A percentile compares a stretch with the other conserved stretches of the same genome.
Conservation (phyloP, 208 protist genomes). For the Crithidia fasciculata region DNA sequence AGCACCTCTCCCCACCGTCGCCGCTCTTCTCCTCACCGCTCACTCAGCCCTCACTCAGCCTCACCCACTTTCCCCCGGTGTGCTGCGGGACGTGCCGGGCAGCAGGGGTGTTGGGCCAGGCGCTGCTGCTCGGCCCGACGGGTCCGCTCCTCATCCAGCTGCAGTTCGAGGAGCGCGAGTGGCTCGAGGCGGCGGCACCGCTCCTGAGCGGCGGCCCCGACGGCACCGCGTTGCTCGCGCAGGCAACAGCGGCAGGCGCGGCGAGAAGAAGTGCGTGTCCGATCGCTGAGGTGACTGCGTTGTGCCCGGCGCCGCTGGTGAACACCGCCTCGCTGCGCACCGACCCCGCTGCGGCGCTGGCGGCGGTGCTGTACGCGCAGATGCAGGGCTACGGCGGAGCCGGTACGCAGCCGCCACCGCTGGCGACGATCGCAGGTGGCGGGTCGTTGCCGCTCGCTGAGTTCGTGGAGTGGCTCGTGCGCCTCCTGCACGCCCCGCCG, state of each 20-base stretch:
- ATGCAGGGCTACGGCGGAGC: constrained; percentile 11
- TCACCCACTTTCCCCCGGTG: constrained; percentile 28
- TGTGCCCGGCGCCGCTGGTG: constrained; percentile 21
- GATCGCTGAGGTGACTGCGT: constrained; percentile 10
- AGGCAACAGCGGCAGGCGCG: background rate
- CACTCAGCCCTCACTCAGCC: background rate
- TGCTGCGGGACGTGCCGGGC: constrained; percentile 54
- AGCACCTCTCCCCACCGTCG: background rate
- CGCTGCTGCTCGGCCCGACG: constrained; percentile 58
- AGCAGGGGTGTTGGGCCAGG: constrained; percentile 50
- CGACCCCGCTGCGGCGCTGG: constrained; percentile 12
- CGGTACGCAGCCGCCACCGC: background rate
- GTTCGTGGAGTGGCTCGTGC: constrained; percentile 57
- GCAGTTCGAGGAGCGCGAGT: constrained; percentile 50
- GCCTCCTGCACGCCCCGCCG: constrained; percentile 45
- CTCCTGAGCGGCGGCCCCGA: background rate
- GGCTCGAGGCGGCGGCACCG: constrained; percentile 12
- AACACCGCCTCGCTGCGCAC: constrained; percentile 6
- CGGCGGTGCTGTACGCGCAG: constrained; percentile 27
- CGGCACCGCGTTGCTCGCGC: background rate
- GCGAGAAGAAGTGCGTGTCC: background rate
- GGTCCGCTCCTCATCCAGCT: constrained; percentile 70
- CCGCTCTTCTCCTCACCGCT: background rate
- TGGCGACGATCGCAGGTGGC: constrained; percentile 7
- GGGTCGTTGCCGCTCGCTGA: constrained; percentile 33